phyloP scores from a whole-genome alignment of 768 basidiomycete species.

The Clitopilus passeckerianus region DNA sequence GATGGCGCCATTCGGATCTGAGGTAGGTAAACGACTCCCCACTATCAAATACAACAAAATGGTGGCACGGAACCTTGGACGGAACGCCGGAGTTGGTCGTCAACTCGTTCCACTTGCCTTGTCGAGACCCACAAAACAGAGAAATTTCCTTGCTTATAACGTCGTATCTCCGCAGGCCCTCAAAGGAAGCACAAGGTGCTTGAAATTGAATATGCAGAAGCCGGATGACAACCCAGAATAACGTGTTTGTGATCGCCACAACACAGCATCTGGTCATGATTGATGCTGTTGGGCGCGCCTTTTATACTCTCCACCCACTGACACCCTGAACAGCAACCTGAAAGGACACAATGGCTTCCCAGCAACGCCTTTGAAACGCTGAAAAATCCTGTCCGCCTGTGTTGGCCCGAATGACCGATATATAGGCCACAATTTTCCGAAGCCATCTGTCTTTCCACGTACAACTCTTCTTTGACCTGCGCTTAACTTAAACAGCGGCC shows the following conservation, averaged over 20 bases:
- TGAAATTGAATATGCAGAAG: neutral
- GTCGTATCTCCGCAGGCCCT: neutral
- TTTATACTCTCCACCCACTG: neutral
- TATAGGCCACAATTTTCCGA: neutral
- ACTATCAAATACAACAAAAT: neutral
- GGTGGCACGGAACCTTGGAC: neutral
- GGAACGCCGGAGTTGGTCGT: neutral
- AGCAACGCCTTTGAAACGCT: neutral
- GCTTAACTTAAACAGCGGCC: neutral
- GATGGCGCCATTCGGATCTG: neutral
- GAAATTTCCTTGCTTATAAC: neutral
- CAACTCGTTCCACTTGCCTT: neutral
- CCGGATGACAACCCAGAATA: neutral
- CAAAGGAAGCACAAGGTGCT: neutral
- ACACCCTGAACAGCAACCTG: neutral
- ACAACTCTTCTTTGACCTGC: neutral
- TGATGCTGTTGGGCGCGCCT: neutral
- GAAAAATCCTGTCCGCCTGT: neutral
- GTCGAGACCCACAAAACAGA: neutral
- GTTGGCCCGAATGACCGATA: neutral
- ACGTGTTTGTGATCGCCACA: neutral
- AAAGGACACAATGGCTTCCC: neutral
- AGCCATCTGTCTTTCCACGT: neutral
- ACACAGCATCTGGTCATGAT: neutral
- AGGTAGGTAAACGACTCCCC: neutral